Conservation (phyloP, 257 asterid genomes). For the Scutellaria baicalensis region DNA sequence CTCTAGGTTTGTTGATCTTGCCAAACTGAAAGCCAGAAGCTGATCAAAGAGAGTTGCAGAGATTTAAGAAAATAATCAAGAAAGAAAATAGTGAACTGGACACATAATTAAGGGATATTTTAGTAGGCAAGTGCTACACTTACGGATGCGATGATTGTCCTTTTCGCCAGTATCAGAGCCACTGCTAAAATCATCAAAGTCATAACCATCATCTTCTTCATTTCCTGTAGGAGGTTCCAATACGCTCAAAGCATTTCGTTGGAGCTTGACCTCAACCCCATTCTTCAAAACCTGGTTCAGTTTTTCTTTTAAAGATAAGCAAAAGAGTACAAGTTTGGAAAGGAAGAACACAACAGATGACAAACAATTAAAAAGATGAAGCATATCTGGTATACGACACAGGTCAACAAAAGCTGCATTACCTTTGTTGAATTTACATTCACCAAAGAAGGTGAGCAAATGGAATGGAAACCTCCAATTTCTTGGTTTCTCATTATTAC, state of each 20-base stretch:
- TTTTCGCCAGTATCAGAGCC: conserved; percentile 65
- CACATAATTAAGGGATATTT: neutral
- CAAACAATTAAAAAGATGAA: neutral
- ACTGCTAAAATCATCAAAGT: conserved; percentile 64
- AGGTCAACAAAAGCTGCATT: neutral
- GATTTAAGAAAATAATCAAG: neutral
- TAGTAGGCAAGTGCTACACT: conserved; percentile 14
- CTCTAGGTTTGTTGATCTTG: conserved; percentile 64
- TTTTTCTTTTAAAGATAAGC: neutral
- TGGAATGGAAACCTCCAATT: neutral
- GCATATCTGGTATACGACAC: neutral
- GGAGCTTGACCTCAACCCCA: conserved; percentile 91
- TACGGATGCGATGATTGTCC: conserved; percentile 46
- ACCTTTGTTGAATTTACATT: neutral
- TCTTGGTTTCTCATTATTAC: neutral
- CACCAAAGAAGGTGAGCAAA: neutral
- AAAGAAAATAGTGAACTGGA: neutral
- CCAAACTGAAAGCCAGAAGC: conserved; percentile 65
- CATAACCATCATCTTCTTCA: conserved; percentile 69
- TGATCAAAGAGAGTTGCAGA: conserved; percentile 24
- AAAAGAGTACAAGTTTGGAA: neutral
- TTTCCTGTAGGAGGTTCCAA: conserved; percentile 85
- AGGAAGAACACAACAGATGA: neutral
- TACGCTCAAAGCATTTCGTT: conserved; percentile 87
- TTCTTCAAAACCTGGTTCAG: conserved; percentile 70